A percentile compares a stretch with the other conserved stretches of the same genome.
phyloP scores from a whole-genome alignment of 1,139 yeast genomes.

The Suhomyces panamericanus region DNA sequence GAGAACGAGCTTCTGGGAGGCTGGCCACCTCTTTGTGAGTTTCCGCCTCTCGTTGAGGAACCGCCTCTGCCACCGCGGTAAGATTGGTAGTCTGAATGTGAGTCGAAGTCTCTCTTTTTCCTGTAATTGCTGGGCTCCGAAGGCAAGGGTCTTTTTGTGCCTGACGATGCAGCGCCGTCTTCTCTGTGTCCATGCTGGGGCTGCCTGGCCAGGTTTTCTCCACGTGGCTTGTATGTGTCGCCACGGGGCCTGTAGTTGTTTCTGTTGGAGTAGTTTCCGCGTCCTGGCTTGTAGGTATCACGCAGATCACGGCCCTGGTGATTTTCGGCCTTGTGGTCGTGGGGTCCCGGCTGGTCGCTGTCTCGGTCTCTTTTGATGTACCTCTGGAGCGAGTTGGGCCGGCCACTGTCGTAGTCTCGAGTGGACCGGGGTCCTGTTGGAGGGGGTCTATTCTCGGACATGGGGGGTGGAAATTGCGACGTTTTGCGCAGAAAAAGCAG shows the following conservation, averaged over 20 bases:
- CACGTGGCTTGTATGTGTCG: conserved; percentile 14
- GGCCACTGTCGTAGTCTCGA: conserved; percentile 20
- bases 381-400: conserved; percentile 1
- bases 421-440: conserved; percentile 38
- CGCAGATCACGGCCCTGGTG: conserved; percentile 6
- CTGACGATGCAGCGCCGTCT: conserved; percentile 2
- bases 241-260: conserved; percentile 16
- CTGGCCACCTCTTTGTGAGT: background rate
- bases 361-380: conserved; percentile 2
- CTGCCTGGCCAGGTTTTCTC: conserved; percentile 7
- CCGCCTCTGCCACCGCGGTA: conserved; percentile 9
- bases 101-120: conserved; percentile 18
- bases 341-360: conserved; percentile 5
- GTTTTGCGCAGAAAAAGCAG: background rate
- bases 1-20: conserved; percentile 3
- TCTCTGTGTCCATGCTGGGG: conserved; percentile 8
- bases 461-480: conserved; percentile 12
- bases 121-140: conserved; percentile 23
- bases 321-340: conserved; percentile 5
- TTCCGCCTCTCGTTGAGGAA: conserved; percentile 3
- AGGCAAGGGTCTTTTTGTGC: conserved; percentile 21
- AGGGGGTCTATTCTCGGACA: conserved; percentile 49
- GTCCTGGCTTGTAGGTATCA: conserved; percentile 13
- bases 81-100: conserved; percentile 12
- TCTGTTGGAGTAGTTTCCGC: conserved; percentile 13